phyloP scores from a whole-genome alignment of 1,139 yeast genomes.

The Lodderomyces jiufengensis region DNA sequence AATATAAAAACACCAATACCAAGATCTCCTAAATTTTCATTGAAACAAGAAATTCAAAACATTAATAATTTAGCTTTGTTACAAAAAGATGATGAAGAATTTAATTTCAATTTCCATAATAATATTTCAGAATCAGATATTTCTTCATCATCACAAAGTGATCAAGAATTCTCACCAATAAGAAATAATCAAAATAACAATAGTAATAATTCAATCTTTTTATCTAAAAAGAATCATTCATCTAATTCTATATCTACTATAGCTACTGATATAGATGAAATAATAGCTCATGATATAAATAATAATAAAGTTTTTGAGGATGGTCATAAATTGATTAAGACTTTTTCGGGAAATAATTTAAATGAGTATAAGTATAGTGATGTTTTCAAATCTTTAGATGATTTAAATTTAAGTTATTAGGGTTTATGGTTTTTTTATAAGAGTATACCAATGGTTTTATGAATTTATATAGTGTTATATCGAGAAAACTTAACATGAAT shows the following conservation, averaged over 20 bases:
- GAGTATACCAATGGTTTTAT: too few species aligned
- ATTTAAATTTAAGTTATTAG: constrained; percentile 2
- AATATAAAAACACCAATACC: not conserved
- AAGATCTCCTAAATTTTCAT: constrained; percentile 2
- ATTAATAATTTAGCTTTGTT: too few species aligned
- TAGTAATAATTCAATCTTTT: too few species aligned
- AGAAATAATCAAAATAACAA: too few species aligned
- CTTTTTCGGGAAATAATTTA: not conserved
- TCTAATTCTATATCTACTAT: constrained; percentile 12
- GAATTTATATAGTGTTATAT: too few species aligned
- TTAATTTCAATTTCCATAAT: not conserved
- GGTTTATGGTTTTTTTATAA: not conserved
- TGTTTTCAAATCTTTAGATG: constrained; percentile 6
- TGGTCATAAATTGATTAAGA: not conserved
- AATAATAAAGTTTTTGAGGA: not conserved
- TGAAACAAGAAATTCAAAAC: not conserved
- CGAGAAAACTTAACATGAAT: too few species aligned
- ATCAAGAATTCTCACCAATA: constrained; percentile 1
- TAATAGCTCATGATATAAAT: not conserved
- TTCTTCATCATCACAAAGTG: constrained; percentile 6
- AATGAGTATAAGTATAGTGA: constrained; percentile 3
- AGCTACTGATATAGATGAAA: constrained; percentile 12
- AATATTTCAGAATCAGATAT: constrained; percentile 3
- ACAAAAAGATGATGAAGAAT: not conserved
- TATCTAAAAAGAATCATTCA: constrained; percentile 9